Base-by-base conservation (phyloP, 2,329 filamentous ascomycete species). In the Ampelomyces quisqualis region DNA sequence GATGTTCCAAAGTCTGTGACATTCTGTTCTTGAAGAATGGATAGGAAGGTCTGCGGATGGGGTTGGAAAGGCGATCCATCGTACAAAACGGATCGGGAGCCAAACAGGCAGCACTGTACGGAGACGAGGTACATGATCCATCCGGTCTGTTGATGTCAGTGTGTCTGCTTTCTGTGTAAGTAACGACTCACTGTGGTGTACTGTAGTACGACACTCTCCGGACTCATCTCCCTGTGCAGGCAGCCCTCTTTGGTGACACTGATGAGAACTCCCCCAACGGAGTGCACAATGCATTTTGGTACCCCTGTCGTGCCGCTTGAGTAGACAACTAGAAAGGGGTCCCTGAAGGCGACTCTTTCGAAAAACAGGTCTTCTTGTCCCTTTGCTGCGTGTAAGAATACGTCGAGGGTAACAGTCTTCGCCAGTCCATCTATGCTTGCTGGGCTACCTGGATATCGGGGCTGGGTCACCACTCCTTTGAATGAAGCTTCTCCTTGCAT, bases 81-180 rank as follows among this genome's bases (percentile, higher is more conserved):
- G 62, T 94, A 94, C n/a, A 91, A 72, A 2, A 94, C 67, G 1
- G 78, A 73, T 5, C 80, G 75, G 0, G 75, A 74, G 6, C 87
- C 86, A 26, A 75, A 69, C 1, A 85, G 55, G 6, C 91, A 72
- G 3, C 75, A 72, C 14, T 75, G 73, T 0, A 88, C 72, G 24
- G 77, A 78, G 2, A 74, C 70, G 7, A 90, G 71, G 61, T 91
- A 93, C 88, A 95, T 94, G 68, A 95, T 93, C 88, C 88, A 94
- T 10, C 65, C 64, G 3, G 65, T 68, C 64, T 67, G 7, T 7
- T 7, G 0, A 5, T 3, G 24, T 51, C 8, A 43, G 37, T 10
- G 9, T 6, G 2, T 27, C 3, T 9, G 8, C 6, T 6, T 2
- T 13, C 13, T 5, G 24, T 13, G 6, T 14, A 7, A 18, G 3